Percentiles rank a stretch among this genome's conserved stretches.
Conservation (phyloP, 2,329 filamentous ascomycete species). For the Aureobasidium subglaciale region DNA sequence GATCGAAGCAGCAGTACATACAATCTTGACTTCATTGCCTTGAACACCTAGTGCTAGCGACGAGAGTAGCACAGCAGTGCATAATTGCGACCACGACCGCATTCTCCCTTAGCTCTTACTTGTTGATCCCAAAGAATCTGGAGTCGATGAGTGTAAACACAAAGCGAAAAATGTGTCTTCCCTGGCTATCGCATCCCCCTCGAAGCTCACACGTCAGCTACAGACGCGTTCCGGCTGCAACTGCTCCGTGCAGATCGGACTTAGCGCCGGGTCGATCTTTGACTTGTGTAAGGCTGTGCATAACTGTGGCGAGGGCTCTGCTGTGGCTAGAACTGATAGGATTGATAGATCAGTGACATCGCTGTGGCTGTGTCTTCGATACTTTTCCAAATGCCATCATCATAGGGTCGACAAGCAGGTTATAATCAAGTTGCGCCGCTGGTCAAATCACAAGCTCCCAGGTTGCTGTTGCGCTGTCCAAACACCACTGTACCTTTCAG, state of each 20-base stretch:
- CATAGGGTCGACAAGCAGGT: not conserved
- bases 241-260: constrained; percentile 1
- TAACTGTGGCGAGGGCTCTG: not conserved
- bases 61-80: constrained; percentile 25
- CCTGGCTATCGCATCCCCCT: not conserved
- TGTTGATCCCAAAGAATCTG: not conserved
- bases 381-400: constrained; percentile 10
- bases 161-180: not conserved
- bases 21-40: constrained; percentile 27
- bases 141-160: not conserved
- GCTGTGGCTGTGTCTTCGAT: not conserved
- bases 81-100: constrained; percentile 25
- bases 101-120: constrained; percentile 18
- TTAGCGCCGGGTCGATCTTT: constrained; percentile 1
- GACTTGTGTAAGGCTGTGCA: not conserved
- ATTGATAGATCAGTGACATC: not conserved
- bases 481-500: not conserved
- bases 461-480: not conserved
- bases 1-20: constrained; percentile 19
- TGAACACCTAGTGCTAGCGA: constrained; percentile 19
- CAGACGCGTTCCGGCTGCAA: constrained; percentile 5
- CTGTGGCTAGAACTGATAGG: constrained; percentile 11
- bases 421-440: constrained; percentile 2
- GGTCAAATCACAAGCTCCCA: not conserved
- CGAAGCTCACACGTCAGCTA: not conserved